Conservation (phyloP, 208 protist genomes). For the Wallacemonas collosoma region DNA sequence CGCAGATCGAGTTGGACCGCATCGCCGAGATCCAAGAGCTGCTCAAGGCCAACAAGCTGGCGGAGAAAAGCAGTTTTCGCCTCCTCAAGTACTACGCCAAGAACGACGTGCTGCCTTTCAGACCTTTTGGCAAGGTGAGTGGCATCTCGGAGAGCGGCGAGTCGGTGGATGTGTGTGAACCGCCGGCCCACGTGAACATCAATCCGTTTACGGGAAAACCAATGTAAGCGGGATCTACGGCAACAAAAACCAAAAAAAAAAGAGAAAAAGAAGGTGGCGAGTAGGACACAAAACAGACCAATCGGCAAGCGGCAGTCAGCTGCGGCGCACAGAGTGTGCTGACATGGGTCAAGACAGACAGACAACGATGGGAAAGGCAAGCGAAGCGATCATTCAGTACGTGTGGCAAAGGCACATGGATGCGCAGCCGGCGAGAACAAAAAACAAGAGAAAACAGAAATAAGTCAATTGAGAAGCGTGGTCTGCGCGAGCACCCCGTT, state of each 20-base stretch:
- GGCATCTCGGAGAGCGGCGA: conserved; percentile 88
- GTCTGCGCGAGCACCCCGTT: too few species aligned
- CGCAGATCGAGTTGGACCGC: conserved; percentile 48
- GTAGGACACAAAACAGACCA: too few species aligned
- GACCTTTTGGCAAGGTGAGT: conserved; percentile 86
- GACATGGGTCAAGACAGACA: too few species aligned
- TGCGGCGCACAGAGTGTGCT: too few species aligned
- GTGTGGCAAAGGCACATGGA: too few species aligned
- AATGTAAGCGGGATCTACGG: conserved; percentile 9
- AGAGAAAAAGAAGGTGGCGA: not conserved
- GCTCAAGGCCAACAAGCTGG: conserved; percentile 61
- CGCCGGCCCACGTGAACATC: conserved; percentile 76
- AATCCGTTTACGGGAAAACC: conserved; percentile 73
- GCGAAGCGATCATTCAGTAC: too few species aligned
- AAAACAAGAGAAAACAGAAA: too few species aligned
- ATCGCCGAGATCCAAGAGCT: conserved; percentile 53
- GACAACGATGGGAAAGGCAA: too few species aligned
- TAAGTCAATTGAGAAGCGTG: too few species aligned
- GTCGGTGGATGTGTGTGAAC: conserved; percentile 73
- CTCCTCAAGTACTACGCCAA: conserved; percentile 89
- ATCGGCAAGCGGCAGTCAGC: too few species aligned
- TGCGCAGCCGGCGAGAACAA: too few species aligned
- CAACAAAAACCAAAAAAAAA: not conserved
- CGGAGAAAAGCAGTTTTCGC: conserved; percentile 77
- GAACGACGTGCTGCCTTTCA: conserved; percentile 78